Percentiles rank a stretch among this genome's conserved stretches.
phyloP scores from a whole-genome alignment of 2,329 filamentous ascomycete species.

The Trichoderma asperellum region DNA sequence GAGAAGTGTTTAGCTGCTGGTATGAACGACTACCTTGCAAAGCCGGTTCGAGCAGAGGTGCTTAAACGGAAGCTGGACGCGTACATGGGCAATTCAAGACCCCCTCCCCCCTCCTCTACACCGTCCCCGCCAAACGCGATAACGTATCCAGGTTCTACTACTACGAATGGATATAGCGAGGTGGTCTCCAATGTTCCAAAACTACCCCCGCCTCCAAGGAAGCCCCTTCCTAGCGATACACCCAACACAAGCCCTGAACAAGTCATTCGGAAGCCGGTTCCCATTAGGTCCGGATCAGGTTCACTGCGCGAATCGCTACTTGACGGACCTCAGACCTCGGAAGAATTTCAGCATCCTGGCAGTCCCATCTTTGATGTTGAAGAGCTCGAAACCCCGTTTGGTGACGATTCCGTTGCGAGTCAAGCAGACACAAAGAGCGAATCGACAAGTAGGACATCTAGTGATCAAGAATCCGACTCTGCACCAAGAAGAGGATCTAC shows the following conservation, averaged over 20 bases:
- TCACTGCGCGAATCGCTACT: conserved; percentile 42
- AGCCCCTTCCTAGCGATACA: conserved; percentile 26
- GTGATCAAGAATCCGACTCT: conserved; percentile 41
- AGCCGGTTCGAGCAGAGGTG: conserved; percentile 88
- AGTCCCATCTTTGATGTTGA: conserved; percentile 36
- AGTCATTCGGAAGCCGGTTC: conserved; percentile 21
- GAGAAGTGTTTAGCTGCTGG: conserved; percentile 95
- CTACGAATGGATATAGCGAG: conserved; percentile 23
- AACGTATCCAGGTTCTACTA: conserved; percentile 1
- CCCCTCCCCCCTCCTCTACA: background rate
- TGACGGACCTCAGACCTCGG: conserved; percentile 40
- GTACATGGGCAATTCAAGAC: conserved; percentile 49
- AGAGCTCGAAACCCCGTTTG: conserved; percentile 29
- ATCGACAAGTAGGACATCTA: conserved; percentile 40
- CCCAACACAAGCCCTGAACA: conserved; percentile 19
- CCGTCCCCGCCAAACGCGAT: conserved; percentile 21
- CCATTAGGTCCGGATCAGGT: conserved; percentile 32
- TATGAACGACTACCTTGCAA: conserved; percentile 97
- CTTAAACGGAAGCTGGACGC: conserved; percentile 78
- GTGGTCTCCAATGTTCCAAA: conserved; percentile 17
- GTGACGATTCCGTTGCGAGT: conserved; percentile 23
- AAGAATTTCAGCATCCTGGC: conserved; percentile 33
- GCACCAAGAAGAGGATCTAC: conserved; percentile 35
- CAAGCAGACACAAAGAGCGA: conserved; percentile 28
- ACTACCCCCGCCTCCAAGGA: conserved; percentile 25